Percentiles rank a stretch among this genome's conserved stretches.
Evolutionary conservation across 306 rosid species (phyloP).

Genomic region (Corylus americana): DNA sequence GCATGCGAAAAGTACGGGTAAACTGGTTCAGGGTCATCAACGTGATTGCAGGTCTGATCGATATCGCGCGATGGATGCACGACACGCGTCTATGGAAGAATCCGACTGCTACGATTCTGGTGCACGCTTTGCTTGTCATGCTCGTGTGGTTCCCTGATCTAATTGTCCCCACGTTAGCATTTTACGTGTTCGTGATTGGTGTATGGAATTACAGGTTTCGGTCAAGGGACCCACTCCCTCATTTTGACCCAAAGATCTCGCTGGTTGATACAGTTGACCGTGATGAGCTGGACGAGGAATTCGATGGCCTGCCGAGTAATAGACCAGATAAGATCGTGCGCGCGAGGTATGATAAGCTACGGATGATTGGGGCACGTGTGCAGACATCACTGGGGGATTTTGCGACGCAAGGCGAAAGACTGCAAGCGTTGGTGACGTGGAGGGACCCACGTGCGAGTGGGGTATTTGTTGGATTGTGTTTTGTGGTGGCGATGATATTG

Average conservation of each 20-base stretch:
- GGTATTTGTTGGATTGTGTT: conserved; percentile 66
- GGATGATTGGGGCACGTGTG: conserved; percentile 70
- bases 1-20: conserved; percentile 75
- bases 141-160: conserved; percentile 90
- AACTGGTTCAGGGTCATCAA: conserved; percentile 72
- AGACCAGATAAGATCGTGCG: conserved; percentile 43
- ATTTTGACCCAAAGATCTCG: conserved; percentile 67
- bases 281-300: conserved; percentile 84
- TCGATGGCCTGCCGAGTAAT: conserved; percentile 57
- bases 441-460: conserved; percentile 84
- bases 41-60: conserved; percentile 52
- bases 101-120: conserved; percentile 67
- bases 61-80: conserved; percentile 63
- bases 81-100: conserved; percentile 86
- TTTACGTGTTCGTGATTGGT: conserved; percentile 63
- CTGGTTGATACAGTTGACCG: conserved; percentile 51
- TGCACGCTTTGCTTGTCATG: conserved; percentile 63
- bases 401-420: conserved; percentile 78
- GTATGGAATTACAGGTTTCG: conserved; percentile 78
- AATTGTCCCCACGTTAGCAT: conserved; percentile 57
- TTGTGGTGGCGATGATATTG: conserved; percentile 55
- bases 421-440: conserved; percentile 94
- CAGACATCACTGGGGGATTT: conserved; percentile 72
- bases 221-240: conserved; percentile 46
- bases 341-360: conserved; percentile 66